Conservation (phyloP, 352 stramenopile species). For the Phytophthora tubulina region DNA sequence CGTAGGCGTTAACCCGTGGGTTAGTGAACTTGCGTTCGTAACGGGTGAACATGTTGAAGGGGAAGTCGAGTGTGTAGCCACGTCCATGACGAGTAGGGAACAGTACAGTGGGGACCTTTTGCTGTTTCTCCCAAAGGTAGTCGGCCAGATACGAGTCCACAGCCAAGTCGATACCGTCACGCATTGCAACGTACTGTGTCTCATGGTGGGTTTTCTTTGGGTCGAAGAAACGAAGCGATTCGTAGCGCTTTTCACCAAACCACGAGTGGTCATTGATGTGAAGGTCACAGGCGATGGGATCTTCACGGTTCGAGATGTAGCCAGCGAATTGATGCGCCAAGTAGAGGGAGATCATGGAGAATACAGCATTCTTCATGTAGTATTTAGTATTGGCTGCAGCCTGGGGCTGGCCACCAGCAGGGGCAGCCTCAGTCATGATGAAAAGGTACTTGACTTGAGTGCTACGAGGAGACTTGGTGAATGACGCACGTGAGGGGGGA, state of each 20-base stretch:
- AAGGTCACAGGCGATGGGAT: conserved; percentile 60
- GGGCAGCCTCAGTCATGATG: conserved; percentile 45
- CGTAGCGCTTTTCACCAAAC: conserved; percentile 67
- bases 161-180: conserved; percentile 74
- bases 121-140: conserved; percentile 65
- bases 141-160: conserved; percentile 80
- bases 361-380: conserved; percentile 81
- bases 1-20: conserved; percentile 78
- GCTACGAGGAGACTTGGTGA: conserved; percentile 34
- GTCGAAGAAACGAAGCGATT: conserved; percentile 83
- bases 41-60: conserved; percentile 74
- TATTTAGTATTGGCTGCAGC: conserved; percentile 61
- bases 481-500: conserved; percentile 28
- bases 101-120: conserved; percentile 74
- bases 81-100: conserved; percentile 83
- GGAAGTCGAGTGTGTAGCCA: conserved; percentile 84
- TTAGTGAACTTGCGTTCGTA: conserved; percentile 85
- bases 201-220: conserved; percentile 72
- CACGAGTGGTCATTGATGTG: conserved; percentile 85
- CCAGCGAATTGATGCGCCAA: conserved; percentile 62
- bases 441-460: conserved; percentile 12
- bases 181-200: conserved; percentile 81
- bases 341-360: conserved; percentile 81
- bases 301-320: conserved; percentile 72
- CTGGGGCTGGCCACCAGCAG: conserved; percentile 30